phyloP scores from a whole-genome alignment of 2,329 filamentous ascomycete species.

The Colletotrichum melonis region DNA sequence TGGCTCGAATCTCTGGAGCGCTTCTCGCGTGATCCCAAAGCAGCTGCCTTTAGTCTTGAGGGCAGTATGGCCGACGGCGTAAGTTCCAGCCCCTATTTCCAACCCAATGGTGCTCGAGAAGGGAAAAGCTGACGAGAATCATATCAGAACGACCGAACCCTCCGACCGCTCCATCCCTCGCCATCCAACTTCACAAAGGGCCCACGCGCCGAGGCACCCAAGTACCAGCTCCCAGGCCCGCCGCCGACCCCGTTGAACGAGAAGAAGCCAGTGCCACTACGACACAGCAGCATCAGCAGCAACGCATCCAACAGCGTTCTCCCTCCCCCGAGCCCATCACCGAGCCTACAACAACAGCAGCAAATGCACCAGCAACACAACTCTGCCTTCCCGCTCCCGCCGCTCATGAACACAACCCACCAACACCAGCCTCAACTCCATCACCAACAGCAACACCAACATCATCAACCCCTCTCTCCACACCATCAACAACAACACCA shows the following conservation, averaged over 20 bases:
- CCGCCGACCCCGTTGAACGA: conserved; percentile 24
- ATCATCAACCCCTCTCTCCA: conserved; percentile 6
- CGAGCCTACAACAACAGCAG: conserved; percentile 25
- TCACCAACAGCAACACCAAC: conserved; percentile 16
- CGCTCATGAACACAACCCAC: conserved; percentile 2
- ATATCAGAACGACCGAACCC: conserved; percentile 44
- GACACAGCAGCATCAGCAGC: conserved; percentile 27
- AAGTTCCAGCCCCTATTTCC: conserved; percentile 1
- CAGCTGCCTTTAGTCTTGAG: conserved; percentile 51
- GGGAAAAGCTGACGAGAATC: background rate
- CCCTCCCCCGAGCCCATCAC: conserved; percentile 35
- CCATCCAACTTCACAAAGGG: conserved; percentile 37
- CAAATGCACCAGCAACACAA: conserved; percentile 16
- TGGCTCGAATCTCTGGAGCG: conserved; percentile 63
- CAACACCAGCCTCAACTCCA: conserved; percentile 18
- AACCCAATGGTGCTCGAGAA: too few relatives aligned
- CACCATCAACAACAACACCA: conserved; percentile 10
- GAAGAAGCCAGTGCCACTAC: conserved; percentile 17
- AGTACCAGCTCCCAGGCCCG: conserved; percentile 25
- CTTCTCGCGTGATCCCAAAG: conserved; percentile 57
- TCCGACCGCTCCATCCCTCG: conserved; percentile 38
- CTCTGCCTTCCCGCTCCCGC: conserved; percentile 20
- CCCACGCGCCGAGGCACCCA: conserved; percentile 33
- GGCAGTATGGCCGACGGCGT: conserved; percentile 63
- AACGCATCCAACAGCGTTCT: conserved; percentile 36